Conservation (phyloP, 192 early-diverging fungal species). For the Backusella tuberculispora region DNA sequence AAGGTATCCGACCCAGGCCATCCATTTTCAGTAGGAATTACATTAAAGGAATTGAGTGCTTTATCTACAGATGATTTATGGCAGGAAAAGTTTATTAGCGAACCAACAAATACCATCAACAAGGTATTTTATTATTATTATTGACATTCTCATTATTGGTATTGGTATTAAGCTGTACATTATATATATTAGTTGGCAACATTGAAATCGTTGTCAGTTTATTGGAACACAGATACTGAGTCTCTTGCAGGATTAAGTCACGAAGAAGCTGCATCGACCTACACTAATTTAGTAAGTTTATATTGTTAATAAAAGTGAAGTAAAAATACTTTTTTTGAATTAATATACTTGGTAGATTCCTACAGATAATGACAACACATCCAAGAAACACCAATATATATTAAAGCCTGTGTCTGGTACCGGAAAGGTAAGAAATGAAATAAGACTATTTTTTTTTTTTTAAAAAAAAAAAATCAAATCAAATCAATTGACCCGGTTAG, state of each 20-base stretch:
- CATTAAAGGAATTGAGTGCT: slow-evolving; percentile 78
- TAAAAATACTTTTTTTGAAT: slow-evolving; percentile 19
- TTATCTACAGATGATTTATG: slow-evolving; percentile 80
- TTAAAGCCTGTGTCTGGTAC: slow-evolving; percentile 80
- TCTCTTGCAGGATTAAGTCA: slow-evolving; percentile 18
- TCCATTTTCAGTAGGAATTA: slow-evolving; percentile 78
- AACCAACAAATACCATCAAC: slow-evolving; percentile 67
- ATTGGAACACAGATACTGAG: slow-evolving; percentile 71
- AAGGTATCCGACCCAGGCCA: slow-evolving; percentile 63
- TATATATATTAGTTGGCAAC: slow-evolving; percentile 52
- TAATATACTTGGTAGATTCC: slow-evolving; percentile 46
- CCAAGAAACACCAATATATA: slow-evolving; percentile 65
- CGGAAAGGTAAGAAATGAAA: slow-evolving; percentile 55
- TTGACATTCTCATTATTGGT: neutral
- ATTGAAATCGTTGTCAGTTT: slow-evolving; percentile 65
- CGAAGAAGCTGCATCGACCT: slow-evolving; percentile 20
- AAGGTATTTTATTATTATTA: slow-evolving; percentile 47
- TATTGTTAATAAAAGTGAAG: neutral
- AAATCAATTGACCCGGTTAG: neutral
- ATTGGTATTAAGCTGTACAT: neutral
- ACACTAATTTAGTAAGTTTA: slow-evolving; percentile 31
- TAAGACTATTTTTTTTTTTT: slow-evolving; percentile 23
- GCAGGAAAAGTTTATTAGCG: slow-evolving; percentile 69
- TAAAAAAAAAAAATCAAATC: neutral
- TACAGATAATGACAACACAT: slow-evolving; percentile 38